A percentile compares a stretch with the other conserved stretches of the same genome.
Evolutionary conservation across 805 yeast genomes (phyloP).

Genomic region (Schizosaccharomyces octosporus): DNA sequence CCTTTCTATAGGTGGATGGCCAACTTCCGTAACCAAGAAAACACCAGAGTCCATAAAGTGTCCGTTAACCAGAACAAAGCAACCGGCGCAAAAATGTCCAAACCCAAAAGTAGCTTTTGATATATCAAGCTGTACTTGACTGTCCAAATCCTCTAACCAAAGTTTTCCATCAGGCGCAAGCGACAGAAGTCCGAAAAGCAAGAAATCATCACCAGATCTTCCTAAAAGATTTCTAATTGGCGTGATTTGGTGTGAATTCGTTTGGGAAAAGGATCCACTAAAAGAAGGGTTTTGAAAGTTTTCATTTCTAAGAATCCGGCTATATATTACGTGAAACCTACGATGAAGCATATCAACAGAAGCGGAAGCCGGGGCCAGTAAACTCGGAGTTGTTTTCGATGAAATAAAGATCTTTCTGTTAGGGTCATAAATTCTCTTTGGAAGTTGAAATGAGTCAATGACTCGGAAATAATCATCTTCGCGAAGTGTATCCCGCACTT

Average conservation of each 20-base stretch:
- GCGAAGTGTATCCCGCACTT: neutral
- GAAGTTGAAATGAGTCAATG: constrained; percentile 40
- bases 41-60: constrained; percentile 33
- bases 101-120: constrained; percentile 30
- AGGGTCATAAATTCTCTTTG: constrained; percentile 35
- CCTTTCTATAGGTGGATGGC: constrained; percentile 74
- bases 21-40: constrained; percentile 51
- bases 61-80: constrained; percentile 64
- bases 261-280: constrained; percentile 13
- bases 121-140: constrained; percentile 38
- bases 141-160: constrained; percentile 62
- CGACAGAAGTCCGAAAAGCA: constrained; percentile 53
- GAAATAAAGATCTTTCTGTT: constrained; percentile 17
- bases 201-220: constrained; percentile 49
- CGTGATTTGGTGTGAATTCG: constrained; percentile 22
- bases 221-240: constrained; percentile 69
- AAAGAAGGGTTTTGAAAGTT: constrained; percentile 32
- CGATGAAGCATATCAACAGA: constrained; percentile 13
- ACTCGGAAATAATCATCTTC: constrained; percentile 34
- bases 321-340: constrained; percentile 39
- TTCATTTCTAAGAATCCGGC: constrained; percentile 53
- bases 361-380: constrained; percentile 9
- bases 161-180: constrained; percentile 40
- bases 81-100: constrained; percentile 44
- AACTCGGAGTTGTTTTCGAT: constrained; percentile 5